phyloP scores from a whole-genome alignment of 2,329 filamentous ascomycete species.

The Colletotrichum musicola region DNA sequence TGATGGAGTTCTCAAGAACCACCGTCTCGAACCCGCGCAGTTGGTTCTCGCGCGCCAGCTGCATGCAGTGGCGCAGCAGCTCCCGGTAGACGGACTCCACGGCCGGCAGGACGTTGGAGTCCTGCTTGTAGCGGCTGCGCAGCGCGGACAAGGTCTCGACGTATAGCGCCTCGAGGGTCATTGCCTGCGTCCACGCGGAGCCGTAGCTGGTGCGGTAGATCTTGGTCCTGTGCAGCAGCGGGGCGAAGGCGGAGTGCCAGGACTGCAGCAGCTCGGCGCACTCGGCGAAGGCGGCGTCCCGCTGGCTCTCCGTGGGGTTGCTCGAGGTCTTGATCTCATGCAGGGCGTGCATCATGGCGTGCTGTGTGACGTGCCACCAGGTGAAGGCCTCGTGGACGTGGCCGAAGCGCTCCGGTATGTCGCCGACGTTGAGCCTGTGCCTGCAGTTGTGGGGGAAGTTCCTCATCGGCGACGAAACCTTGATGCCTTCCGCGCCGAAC shows the following conservation, averaged over 20 bases:
- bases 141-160: conserved; percentile 27
- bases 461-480: neutral
- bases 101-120: conserved; percentile 24
- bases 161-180: conserved; percentile 30
- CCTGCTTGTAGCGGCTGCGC: conserved; percentile 8
- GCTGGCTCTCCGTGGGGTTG: neutral
- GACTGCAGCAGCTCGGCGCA: neutral
- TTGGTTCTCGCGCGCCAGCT: neutral
- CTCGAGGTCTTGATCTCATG: conserved; percentile 16
- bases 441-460: conserved; percentile 17
- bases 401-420: conserved; percentile 18
- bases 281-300: conserved; percentile 3
- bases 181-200: conserved; percentile 20
- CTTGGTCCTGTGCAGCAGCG: conserved; percentile 16
- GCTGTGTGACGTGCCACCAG: conserved; percentile 30
- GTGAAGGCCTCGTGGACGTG: conserved; percentile 10
- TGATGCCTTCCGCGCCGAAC: neutral
- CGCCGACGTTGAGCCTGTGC: conserved; percentile 17
- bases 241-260: conserved; percentile 21
- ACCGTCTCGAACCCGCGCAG: conserved; percentile 22
- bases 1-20: conserved; percentile 16
- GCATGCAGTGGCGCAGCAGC: conserved; percentile 9
- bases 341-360: conserved; percentile 21
- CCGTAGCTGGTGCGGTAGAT: neutral
- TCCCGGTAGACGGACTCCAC: conserved; percentile 26